Base-by-base conservation (phyloP, 352 stramenopile genomes). In the Globisporangium middletonii region DNA sequence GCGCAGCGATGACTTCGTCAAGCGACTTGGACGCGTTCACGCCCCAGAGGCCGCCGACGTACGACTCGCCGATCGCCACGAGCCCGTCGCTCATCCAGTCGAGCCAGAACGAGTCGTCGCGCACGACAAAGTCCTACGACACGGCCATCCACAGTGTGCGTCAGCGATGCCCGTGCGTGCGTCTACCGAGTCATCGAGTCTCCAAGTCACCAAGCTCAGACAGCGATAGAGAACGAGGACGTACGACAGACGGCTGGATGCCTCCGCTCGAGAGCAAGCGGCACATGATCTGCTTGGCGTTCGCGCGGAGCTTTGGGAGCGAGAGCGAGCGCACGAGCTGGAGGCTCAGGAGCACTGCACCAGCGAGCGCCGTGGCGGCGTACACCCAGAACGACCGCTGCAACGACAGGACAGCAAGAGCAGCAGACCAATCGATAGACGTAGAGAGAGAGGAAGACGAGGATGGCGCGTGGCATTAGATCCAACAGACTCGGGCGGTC, bases 51-150 rank as follows among this genome's bases (percentile, higher is more conserved):
- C 79, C 81, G 19, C 77, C 80, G 1, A 94, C 72, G 55, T 91
- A 94, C 1, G 84, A 89, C 53, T 94, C 84, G 8, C 84, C 84
- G 45, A 94, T 94, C 9, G 79, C 79, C 7, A 94, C 72, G 15
- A 94, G 76, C 2, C 84, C 84, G 30, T 92, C 82, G 42, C 79
- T 87, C 81, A 94, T 92, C 84, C 84, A 94, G 61, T 94, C 84
- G 11, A 94, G 65, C 84, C 84, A 94, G 55, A 94, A 88, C 0
- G 80, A 77, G 41, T 90, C 76, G 54, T 91, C 77, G 19, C 79
- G 78, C 9, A 92, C 77, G 26, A 89, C 65, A 69, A 94, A 89
- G 44, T 92, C 81, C 83, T 94, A 12, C 7, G 5, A 26, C 42
- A 5, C 27, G 55, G 23, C 12, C 16, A 16, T 45, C 18, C 46